phyloP scores from a whole-genome alignment of 768 basidiomycete species.

The Auricularia auricula-judae region DNA sequence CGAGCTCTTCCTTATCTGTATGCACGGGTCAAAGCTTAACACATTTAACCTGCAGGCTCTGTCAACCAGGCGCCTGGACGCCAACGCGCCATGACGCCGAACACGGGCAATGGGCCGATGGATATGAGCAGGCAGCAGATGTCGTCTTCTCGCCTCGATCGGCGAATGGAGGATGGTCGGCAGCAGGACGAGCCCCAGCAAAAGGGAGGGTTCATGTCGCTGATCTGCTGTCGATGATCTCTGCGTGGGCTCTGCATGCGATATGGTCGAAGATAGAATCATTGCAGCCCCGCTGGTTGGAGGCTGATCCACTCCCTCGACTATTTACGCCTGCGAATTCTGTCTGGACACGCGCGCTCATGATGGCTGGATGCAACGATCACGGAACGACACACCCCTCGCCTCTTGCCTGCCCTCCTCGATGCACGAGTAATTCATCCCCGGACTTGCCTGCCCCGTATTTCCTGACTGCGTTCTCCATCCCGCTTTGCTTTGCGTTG shows the following conservation, averaged over 20 bases:
- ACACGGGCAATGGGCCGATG: not conserved
- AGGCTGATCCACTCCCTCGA: not conserved
- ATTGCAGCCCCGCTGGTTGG: not conserved
- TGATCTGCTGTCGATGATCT: not conserved
- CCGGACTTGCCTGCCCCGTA: no score
- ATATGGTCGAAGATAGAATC: no score
- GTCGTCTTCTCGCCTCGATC: not conserved
- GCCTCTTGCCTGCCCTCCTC: no score
- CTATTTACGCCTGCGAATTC: no score
- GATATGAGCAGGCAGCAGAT: not conserved
- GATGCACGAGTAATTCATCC: no score
- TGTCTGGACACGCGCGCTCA: not conserved
- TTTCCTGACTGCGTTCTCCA: no score
- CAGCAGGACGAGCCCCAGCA: not conserved
- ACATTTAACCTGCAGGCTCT: not conserved
- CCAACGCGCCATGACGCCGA: not conserved
- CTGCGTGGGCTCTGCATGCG: no score
- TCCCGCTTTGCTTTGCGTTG: no score
- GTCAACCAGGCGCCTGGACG: constrained; percentile 1
- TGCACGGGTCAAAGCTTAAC: not conserved
- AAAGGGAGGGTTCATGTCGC: constrained; percentile 1
- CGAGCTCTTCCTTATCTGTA: not conserved
- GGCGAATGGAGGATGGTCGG: not conserved
- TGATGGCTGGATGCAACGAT: not conserved
- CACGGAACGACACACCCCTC: not conserved